A percentile compares a stretch with the other conserved stretches of the same genome.
phyloP scores from a whole-genome alignment of 768 basidiomycete genomes.

The Lactarius indigo region DNA sequence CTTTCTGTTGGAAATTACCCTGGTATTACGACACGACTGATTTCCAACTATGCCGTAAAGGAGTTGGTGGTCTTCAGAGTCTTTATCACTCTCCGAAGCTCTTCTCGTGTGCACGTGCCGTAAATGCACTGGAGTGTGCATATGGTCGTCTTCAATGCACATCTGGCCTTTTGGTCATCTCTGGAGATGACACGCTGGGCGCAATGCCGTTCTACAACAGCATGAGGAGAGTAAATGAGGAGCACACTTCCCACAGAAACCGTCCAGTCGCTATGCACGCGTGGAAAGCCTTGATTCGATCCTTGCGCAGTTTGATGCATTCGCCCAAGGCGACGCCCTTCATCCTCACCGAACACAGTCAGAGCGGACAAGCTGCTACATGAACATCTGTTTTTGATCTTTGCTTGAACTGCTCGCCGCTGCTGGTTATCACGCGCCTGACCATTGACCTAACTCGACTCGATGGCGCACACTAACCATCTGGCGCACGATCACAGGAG shows the following conservation, averaged over 20 bases:
- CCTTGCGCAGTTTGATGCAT: conserved; percentile 46
- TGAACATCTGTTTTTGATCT: too few species aligned
- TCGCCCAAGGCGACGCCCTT: conserved; percentile 34
- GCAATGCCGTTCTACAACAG: conserved; percentile 44
- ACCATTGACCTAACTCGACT: not conserved
- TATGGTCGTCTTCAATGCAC: conserved; percentile 36
- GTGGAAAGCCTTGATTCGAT: conserved; percentile 36
- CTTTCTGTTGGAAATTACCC: conserved; percentile 31
- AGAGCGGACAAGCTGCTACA: conserved; percentile 19
- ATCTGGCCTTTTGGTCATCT: conserved; percentile 48
- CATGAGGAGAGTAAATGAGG: conserved; percentile 47
- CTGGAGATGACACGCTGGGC: conserved; percentile 53
- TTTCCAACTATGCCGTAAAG: not conserved
- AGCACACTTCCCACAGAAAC: conserved; percentile 51
- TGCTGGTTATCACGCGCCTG: not conserved
- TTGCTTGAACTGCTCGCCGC: not conserved
- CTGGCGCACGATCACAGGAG: not conserved
- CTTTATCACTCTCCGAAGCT: conserved; percentile 49
- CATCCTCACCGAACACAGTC: not conserved
- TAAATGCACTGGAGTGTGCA: not conserved
- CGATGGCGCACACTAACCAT: not conserved
- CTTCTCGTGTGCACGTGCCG: conserved; percentile 22
- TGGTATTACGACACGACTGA: not conserved
- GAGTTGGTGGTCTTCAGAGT: conserved; percentile 22
- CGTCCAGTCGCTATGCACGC: conserved; percentile 44